Base-by-base conservation (phyloP, 306 rosid genomes). In the Casuarina cunninghamiana region DNA sequence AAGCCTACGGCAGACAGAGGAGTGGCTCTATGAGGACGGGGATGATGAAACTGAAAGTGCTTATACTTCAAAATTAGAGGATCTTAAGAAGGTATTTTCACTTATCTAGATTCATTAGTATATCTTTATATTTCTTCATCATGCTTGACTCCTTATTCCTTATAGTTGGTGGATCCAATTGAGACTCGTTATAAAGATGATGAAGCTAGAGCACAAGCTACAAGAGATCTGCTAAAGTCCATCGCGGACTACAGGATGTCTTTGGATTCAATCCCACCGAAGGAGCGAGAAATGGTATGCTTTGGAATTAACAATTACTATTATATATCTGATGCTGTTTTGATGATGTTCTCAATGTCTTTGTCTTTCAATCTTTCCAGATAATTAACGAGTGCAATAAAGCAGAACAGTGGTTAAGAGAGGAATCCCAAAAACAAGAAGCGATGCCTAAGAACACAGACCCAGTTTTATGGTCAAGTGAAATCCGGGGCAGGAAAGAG, bases 21-120 rank as follows among this genome's bases (percentile, higher is more conserved):
- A 90, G 58, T 93, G 96, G 98, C 92, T 93, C 65, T 88, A 93
- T 62, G 99, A 88, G 80, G 99, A 96, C 53, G 99, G 98, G 79
- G 93, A 87, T 72, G 99, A 96, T 82, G 98, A 93, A 81, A 90
- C 91, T 9, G 87, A 84, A 79, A 77, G 79, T 83, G 89, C 93
- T 73, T 93, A 91, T 82, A 71, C 85, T 77, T 84, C 92, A 53
- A 93, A 85, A 90, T 83, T 93, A 67, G 92, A 87, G 54, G 83
- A 88, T 85, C 87, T 93, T 69, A 87, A 90, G 86, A 88, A 90
- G 97, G 98, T 91, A 38, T 48, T 82, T 79, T 68, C 71, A 26
- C 62, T 75, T 76, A 69, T 81, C 49, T 45, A 73, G 80, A 53
- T 65, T 75, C 55, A 61, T 55, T 37, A 46, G 43, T 44, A 54